Evolutionary conservation across 495 filamentous ascomycete genomes (phyloP), one percentile per base, ranked within the genome.

Genomic region (Talaromyces borbonicus): DNA sequence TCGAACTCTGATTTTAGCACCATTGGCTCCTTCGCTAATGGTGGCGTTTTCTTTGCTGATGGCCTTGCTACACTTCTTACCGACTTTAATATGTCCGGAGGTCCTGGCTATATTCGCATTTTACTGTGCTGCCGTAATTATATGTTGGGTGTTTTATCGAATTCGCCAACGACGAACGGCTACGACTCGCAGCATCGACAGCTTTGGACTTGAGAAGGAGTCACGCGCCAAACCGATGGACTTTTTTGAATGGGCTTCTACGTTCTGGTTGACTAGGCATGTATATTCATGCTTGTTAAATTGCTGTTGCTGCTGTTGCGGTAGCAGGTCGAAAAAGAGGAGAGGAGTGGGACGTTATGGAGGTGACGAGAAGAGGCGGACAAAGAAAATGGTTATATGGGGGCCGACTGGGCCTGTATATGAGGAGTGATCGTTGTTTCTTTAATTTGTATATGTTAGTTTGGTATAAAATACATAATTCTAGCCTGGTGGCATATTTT

Each of bases 371-470:
- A 20, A 38, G 15, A 38, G 35, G 22, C 16, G 35, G 1, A n/a
- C n/a, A n/a, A 38, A 38, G 35, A 38, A 20, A 12, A 22, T 44
- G 30, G 42, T 44, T 2, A 44, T 44, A 20, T 44, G 42, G 42
- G 42, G 42, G 8, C 42, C 42, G 25, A 30, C 14, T 15, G 42
- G 42, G 6, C 42, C 42, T 44, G 42, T 44, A 8, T 44, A 44
- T 44, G 42, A 44, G 42, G 42, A 44, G 14, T 8, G 32, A 18
- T 36, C 19, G 19, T 14, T 4, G 15, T 6, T 33, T 12, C n/a
- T 9, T 33, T 6, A 2, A 33, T 33, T 33, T 4, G 1, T 33
- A 8, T 15, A 16, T 35, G 32, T 4, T 2, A 9, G n/a, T n/a
- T n/a, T n/a, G n/a, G n/a, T n/a, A n/a, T n/a, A n/a, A n/a, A n/a